These are phyloP conservation scores for Dimargaris verticillata DNA, from an alignment of 192 early-diverging fungal species.

Conservation along the genomic window DNA sequence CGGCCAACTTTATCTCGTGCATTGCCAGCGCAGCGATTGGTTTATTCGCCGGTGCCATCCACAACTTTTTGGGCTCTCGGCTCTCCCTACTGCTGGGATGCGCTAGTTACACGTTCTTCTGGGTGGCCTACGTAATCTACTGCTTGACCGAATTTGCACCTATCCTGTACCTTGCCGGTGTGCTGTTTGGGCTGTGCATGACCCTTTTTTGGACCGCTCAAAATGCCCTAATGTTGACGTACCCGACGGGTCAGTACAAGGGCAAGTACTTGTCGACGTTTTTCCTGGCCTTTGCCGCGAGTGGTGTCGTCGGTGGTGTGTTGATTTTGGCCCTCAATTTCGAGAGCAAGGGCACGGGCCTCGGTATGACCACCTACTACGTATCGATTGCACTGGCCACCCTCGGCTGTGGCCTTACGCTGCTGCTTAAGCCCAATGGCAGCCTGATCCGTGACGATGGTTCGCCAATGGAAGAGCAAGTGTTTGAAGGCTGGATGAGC, in stretches of 20 bases:
- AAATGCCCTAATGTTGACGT: conserved; percentile 9
- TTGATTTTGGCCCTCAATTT: conserved; percentile 3
- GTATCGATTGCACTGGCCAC: neutral
- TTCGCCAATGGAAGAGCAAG: neutral
- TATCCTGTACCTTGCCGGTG: conserved; percentile 1
- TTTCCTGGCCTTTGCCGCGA: conserved; percentile 7
- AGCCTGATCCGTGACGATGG: conserved; percentile 10
- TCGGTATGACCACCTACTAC: conserved; percentile 2
- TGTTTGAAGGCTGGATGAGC: neutral
- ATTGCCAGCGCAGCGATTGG: neutral
- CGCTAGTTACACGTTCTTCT: conserved; percentile 1
- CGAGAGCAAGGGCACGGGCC: neutral
- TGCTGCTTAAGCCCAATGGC: neutral
- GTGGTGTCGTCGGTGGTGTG: conserved; percentile 5
- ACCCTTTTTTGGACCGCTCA: conserved; percentile 11
- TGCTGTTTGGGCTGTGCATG: conserved; percentile 3
- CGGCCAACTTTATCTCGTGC: conserved; percentile 1
- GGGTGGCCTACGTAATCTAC: conserved; percentile 6
- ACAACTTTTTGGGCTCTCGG: conserved; percentile 5
- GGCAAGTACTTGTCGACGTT: conserved; percentile 7
- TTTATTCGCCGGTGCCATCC: conserved; percentile 8
- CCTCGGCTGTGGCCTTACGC: neutral
- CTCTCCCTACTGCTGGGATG: conserved; percentile 6
- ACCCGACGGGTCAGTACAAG: conserved; percentile 2
- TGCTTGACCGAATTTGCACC: neutral